Conservation (phyloP, 1,139 yeast genomes). For the Pichia sp. region DNA sequence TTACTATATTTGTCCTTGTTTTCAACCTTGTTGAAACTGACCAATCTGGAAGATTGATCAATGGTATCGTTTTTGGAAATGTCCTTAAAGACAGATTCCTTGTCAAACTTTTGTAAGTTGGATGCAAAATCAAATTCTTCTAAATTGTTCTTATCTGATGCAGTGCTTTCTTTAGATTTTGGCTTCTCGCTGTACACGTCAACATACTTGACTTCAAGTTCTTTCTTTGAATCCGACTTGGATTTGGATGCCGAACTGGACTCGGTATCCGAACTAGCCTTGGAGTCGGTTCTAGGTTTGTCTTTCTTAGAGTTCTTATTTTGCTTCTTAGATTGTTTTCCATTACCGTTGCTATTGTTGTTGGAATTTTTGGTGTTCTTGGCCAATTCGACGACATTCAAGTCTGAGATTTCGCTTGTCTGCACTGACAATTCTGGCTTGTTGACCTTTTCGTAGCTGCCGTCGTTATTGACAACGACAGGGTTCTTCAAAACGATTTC, state of each 20-base stretch:
- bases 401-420: constrained; percentile 43
- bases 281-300: background rate
- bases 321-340: background rate
- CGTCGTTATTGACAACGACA: constrained; percentile 3
- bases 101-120: constrained; percentile 80
- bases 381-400: constrained; percentile 51
- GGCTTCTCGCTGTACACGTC: constrained; percentile 11
- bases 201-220: constrained; percentile 13
- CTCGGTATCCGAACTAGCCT: background rate
- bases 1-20: constrained; percentile 51
- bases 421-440: constrained; percentile 29
- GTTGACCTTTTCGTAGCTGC: constrained; percentile 10
- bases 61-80: constrained; percentile 63
- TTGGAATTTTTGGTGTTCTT: constrained; percentile 31
- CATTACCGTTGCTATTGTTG: constrained; percentile 5
- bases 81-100: constrained; percentile 75
- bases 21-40: constrained; percentile 63
- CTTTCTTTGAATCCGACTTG: background rate
- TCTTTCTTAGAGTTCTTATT: background rate
- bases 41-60: constrained; percentile 63
- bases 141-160: constrained; percentile 45
- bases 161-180: constrained; percentile 33
- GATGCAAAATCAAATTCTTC: constrained; percentile 88
- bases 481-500: constrained; percentile 36
- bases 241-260: background rate